Base-by-base conservation (phyloP, 2,329 filamentous ascomycete genomes). In the Fusarium agapanthi region DNA sequence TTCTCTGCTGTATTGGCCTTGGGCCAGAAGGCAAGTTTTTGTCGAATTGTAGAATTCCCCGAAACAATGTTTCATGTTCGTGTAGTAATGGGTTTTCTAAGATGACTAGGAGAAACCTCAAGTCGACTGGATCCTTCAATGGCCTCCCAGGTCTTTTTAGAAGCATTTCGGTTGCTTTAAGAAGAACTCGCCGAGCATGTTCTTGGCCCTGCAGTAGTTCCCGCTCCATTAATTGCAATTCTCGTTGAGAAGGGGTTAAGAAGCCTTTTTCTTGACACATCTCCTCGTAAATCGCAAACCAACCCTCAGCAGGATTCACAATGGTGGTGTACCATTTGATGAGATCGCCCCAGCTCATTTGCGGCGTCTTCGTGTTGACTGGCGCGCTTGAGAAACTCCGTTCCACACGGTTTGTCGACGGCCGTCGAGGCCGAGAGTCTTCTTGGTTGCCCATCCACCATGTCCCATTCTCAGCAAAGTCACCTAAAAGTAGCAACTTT, bases 121-220 rank as follows among this genome's bases (percentile, higher is more conserved):
- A 84, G 75, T 97, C 90, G 67, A 91, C 88, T 1, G 93, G 89
- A 32, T 89, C 88, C 53, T 86, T 88, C 56, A 97, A 80, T 11
- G 89, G 88, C 37, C 91, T 88, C 3, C 93, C 90, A 0, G 95
- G 95, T 24, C 94, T 88, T 80, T 95, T 97, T 26, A 97, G 84
- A 13, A 97, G 82, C 74, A 88, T 90, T 79, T 97, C 95, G 0
- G 90, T 93, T 15, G 91, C 90, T 80, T 95, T 97, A 30, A 97
- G 84, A 13, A 97, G 81, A 2, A 90, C 87, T 61, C 90, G 86
- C 66, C 93, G 91, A 20, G 90, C 81, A 79, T 95, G 92, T 32
- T 89, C 85, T 76, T 94, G 91, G 5, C 91, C 93, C 70, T 80
- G 84, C 43, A 85, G 82, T 30, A 86, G 82, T 7, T 85, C 79